Conservation (phyloP, 768 basidiomycete genomes). For the Podaxis sp. region DNA sequence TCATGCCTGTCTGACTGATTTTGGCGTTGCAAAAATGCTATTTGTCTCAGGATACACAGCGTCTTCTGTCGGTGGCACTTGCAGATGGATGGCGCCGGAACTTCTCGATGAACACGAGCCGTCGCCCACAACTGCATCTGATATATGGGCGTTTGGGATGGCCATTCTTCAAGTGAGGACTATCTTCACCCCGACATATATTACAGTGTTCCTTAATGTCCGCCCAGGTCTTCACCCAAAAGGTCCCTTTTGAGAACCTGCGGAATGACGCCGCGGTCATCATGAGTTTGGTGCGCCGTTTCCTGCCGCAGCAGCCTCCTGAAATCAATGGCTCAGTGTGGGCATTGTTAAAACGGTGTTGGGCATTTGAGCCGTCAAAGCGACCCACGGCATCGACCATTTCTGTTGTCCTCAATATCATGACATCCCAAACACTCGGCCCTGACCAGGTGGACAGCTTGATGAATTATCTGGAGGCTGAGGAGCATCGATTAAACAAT, state of each 20-base stretch:
- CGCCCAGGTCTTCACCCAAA: conserved; percentile 13
- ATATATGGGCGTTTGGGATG: conserved; percentile 34
- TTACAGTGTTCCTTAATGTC: not conserved
- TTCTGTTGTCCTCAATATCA: not conserved
- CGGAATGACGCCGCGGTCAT: conserved; percentile 14
- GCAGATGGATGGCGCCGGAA: conserved; percentile 36
- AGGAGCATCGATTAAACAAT: not conserved
- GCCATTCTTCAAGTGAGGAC: conserved; percentile 28
- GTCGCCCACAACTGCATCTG: conserved; percentile 21
- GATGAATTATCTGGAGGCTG: not conserved
- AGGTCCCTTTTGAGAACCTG: conserved; percentile 11
- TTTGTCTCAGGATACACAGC: conserved; percentile 32
- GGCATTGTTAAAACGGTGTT: conserved; percentile 11
- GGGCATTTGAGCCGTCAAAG: conserved; percentile 6
- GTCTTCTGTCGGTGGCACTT: conserved; percentile 26
- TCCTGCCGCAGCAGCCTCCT: conserved; percentile 5
- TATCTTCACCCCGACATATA: not conserved
- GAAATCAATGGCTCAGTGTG: conserved; percentile 9
- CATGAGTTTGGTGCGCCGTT: conserved; percentile 1
- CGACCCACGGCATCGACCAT: conserved; percentile 7
- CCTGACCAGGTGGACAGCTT: not conserved
- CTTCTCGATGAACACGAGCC: conserved; percentile 17
- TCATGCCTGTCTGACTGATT: conserved; percentile 31
- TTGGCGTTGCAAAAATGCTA: conserved; percentile 34
- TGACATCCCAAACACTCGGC: not conserved